phyloP scores from a whole-genome alignment of 2,329 filamentous ascomycete genomes.

The Beauveria bassiana region DNA sequence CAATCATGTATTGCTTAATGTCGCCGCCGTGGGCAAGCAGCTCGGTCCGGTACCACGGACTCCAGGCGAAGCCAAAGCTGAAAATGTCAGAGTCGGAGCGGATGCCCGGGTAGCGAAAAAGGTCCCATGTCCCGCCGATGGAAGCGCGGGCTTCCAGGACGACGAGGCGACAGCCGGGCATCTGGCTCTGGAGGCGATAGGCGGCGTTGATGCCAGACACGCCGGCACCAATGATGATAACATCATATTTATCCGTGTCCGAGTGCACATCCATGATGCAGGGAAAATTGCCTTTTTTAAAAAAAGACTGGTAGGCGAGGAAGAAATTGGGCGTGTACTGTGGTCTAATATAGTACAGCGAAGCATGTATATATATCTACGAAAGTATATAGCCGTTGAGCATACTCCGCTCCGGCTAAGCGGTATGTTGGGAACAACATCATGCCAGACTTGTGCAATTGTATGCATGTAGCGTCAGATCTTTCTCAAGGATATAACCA shows the following conservation, averaged over 20 bases:
- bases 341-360: no score
- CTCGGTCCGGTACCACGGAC: constrained; percentile 52
- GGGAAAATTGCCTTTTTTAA: no score
- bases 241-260: background rate
- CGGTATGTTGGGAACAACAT: background rate
- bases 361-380: no score
- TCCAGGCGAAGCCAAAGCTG: constrained; percentile 57
- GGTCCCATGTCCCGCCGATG: constrained; percentile 65
- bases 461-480: background rate
- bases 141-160: constrained; percentile 52
- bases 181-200: constrained; percentile 51
- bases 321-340: no score
- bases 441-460: no score
- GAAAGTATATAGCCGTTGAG: no score
- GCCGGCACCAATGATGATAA: constrained; percentile 57
- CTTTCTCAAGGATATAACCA: background rate
- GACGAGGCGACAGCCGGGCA: constrained; percentile 42
- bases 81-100: constrained; percentile 52
- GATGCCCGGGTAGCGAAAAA: constrained; percentile 65
- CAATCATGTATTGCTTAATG: constrained; percentile 42
- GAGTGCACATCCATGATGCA: no score
- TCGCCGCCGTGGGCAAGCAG: constrained; percentile 40
- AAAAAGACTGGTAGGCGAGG: no score
- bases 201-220: constrained; percentile 53
- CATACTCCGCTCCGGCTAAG: background rate